A percentile compares a stretch with the other conserved stretches of the same genome.
Evolutionary conservation across 768 basidiomycete genomes (phyloP).

Genomic region (Calocybe indica): DNA sequence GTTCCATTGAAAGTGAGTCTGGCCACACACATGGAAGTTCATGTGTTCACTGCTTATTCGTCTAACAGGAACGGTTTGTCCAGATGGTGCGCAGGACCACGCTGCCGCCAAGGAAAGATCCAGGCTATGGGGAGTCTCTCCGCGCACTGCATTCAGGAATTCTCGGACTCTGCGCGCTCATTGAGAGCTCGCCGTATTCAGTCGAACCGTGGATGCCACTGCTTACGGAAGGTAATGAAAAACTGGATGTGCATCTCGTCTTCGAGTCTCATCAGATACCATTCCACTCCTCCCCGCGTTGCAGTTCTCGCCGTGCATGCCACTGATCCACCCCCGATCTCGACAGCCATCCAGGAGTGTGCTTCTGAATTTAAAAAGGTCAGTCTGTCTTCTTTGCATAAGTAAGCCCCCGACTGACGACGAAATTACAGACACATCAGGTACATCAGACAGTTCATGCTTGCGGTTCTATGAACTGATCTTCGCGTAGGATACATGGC

Average conservation of each 20-base stretch:
- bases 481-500: slow-evolving; percentile 75
- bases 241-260: background rate
- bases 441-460: slow-evolving; percentile 23
- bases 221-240: slow-evolving; percentile 58
- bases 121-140: slow-evolving; percentile 66
- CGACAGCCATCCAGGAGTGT: slow-evolving; percentile 81
- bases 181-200: slow-evolving; percentile 93
- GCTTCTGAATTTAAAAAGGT: slow-evolving; percentile 86
- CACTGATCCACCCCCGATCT: slow-evolving; percentile 85
- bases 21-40: slow-evolving; percentile 2
- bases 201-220: slow-evolving; percentile 89
- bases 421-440: slow-evolving; percentile 49
- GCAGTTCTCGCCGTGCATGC: slow-evolving; percentile 72
- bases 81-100: slow-evolving; percentile 51
- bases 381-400: slow-evolving; percentile 7
- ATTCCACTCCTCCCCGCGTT: slow-evolving; percentile 5
- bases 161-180: slow-evolving; percentile 82
- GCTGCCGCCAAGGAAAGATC: slow-evolving; percentile 65
- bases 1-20: slow-evolving; percentile 68
- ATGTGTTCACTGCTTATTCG: slow-evolving; percentile 6
- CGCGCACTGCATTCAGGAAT: slow-evolving; percentile 82
- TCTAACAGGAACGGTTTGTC: slow-evolving; percentile 72
- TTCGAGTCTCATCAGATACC: slow-evolving; percentile 6
- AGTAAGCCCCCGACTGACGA: slow-evolving; percentile 9
- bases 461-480: slow-evolving; percentile 5